Evolutionary conservation across 805 yeast genomes (phyloP), one percentile per base, ranked within the genome.

Genomic region (Lipomyces oligophaga): DNA sequence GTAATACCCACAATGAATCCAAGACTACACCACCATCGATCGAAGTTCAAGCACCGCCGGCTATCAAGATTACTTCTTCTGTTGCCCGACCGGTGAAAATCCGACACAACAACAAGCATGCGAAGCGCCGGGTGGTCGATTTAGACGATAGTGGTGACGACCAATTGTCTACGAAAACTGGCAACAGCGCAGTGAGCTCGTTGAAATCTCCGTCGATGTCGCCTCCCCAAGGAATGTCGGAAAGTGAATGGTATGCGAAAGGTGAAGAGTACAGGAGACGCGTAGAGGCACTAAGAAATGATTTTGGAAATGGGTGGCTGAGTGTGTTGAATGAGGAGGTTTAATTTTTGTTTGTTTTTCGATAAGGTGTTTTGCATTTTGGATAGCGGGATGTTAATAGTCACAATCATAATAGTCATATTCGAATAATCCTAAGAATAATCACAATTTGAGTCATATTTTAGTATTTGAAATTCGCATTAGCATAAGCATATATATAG

Each of bases 221-320:
- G 19, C 38, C 44, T 18, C 4, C 27, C 6, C 8, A 39, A 5
- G 34, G 26, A 34, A 13, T 32, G 30, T 20, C 36, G 2, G 52
- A 49, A 11, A 41, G 45, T 18, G 51, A 49, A n/a, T 46, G 51
- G 51, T 36, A 47, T 1, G 59, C 55, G 45, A 35, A 47, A 32
- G 55, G 59, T 51, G 63, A 73, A 68, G 41, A 59, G 52, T 55
- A 70, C 24, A 37, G 54, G 32, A 41, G 71, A 49, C 67, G 64
- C 13, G 64, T 66, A 28, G 70, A 68, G 51, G 66, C 68, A 6
- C 58, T 54, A 32, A 57, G 59, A 27, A 45, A 61, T 21, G 55
- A 50, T 28, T 46, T 47, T 34, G 61, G 55, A 5, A 44, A 48
- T 26, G 58, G 53, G 16, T 68, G 67, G 57, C 52, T 64, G 34